Evolutionary conservation across 805 yeast genomes (phyloP), one percentile per base, ranked within the genome.

Genomic region (Naumovozyma castellii): DNA sequence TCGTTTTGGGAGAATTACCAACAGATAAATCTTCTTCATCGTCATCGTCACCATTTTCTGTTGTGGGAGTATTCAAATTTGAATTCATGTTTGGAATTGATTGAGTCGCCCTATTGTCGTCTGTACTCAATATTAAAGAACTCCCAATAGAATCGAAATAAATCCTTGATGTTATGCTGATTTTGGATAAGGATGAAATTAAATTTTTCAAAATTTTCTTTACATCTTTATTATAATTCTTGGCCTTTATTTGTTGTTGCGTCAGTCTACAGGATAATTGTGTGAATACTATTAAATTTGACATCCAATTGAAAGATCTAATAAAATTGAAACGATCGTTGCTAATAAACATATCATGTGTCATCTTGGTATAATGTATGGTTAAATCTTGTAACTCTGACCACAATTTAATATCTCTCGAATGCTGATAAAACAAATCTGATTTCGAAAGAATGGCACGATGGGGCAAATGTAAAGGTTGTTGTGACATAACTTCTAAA

Each of bases 151-250:
- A 49, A 36, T 67, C 65, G 39, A 81, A 64, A 54, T 75, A 81
- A n/a, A 82, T 54, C 36, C 72, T 67, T 6, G 84, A 82, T 51
- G 78, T 78, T 41, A 80, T 73, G 42, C 78, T 76, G 41, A 83
- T 69, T 43, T 76, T 81, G 2, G 84, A 72, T 42, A 77, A 68
- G 1, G 80, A 65, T 6, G 69, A 61, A 0, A 78, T 71, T 13
- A 80, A 63, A 43, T 71, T 68, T 49, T 69, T 75, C 47, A 81
- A 56, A 30, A 74, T 60, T 39, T 66, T 65, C 41, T 73, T 67
- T 10, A 80, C 68, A 9, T 71, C 59, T 18, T 57, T 59, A 38
- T 74, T 73, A 41, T 68, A 65, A 27, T 69, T 68, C 12, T 75
- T 69, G 18, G 62, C 65, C 9, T 60, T 57, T 34, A 77, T 65